Conservation (phyloP, 306 rosid genomes). For the Cucumis cinereus region DNA sequence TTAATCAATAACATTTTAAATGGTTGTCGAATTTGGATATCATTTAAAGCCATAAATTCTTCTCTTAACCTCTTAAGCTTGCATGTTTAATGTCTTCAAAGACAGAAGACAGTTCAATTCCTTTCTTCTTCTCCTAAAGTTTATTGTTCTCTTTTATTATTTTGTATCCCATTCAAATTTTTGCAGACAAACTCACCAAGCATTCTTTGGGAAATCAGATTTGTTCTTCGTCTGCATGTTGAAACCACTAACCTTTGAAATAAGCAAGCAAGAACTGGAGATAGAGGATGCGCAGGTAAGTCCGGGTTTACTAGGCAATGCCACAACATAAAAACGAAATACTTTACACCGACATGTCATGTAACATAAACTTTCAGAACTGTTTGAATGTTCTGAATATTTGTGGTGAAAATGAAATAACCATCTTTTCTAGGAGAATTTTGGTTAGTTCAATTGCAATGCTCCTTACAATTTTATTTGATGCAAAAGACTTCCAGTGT, state of each 20-base stretch:
- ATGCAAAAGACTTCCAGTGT: background rate
- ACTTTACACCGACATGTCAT: background rate
- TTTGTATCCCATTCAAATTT: background rate
- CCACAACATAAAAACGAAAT: background rate
- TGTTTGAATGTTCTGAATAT: background rate
- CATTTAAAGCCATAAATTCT: background rate
- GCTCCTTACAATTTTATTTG: background rate
- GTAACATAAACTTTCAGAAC: background rate
- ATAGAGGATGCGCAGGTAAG: slow-evolving; percentile 69
- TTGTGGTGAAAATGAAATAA: background rate
- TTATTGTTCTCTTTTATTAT: background rate
- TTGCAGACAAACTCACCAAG: slow-evolving; percentile 58
- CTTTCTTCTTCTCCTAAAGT: background rate
- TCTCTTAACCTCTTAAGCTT: background rate
- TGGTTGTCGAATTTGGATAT: background rate
- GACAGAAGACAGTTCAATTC: background rate
- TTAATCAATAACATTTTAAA: background rate
- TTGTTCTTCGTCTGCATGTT: slow-evolving; percentile 67
- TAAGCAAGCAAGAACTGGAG: slow-evolving; percentile 57
- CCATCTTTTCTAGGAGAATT: background rate
- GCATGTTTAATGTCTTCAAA: background rate
- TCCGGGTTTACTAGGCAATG: background rate
- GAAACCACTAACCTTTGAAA: slow-evolving; percentile 52
- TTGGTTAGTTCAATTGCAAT: background rate
- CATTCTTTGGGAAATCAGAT: slow-evolving; percentile 76